phyloP scores from a whole-genome alignment of 1,284 basidiomycete species.

The Cystobasidiaceae sp. region DNA sequence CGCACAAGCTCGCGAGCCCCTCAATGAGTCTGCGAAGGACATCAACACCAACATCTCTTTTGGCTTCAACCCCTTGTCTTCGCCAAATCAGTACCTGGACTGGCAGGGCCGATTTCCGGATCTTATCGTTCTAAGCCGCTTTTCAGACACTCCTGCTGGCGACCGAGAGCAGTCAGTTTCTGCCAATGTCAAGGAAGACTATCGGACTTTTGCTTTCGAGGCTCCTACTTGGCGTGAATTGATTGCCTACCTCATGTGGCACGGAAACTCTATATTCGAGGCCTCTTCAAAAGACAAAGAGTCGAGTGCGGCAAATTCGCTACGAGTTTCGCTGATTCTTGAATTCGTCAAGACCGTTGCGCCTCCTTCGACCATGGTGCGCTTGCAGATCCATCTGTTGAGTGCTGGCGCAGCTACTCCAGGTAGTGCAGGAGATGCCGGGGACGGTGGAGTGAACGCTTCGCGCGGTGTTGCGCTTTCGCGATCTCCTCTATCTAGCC shows the following conservation, averaged over 20 bases:
- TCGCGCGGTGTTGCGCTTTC: slow-evolving; percentile 22
- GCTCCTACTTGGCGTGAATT: slow-evolving; percentile 27
- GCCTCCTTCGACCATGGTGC: slow-evolving; percentile 16
- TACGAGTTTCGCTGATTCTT: slow-evolving; percentile 25
- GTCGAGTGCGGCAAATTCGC: background rate
- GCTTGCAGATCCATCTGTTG: slow-evolving; percentile 24
- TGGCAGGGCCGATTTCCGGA: slow-evolving; percentile 30
- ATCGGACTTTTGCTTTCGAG: slow-evolving; percentile 22
- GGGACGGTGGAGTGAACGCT: background rate
- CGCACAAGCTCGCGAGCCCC: background rate
- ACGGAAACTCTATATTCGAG: slow-evolving; percentile 25
- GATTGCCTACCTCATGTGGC: slow-evolving; percentile 29
- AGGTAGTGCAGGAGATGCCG: background rate
- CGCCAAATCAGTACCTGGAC: slow-evolving; percentile 14
- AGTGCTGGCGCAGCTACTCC: background rate
- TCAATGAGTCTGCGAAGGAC: slow-evolving; percentile 15
- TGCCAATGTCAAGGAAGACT: slow-evolving; percentile 16
- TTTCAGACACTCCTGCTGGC: background rate
- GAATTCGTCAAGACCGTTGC: slow-evolving; percentile 18
- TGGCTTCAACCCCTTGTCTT: slow-evolving; percentile 26
- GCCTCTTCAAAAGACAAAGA: slow-evolving; percentile 1
- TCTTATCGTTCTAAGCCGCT: slow-evolving; percentile 11
- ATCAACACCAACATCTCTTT: slow-evolving; percentile 29
- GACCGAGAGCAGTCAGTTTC: background rate
- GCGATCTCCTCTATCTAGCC: slow-evolving; percentile 11